Evolutionary conservation across 805 yeast genomes (phyloP).

Genomic region (Brettanomyces custersianus): DNA sequence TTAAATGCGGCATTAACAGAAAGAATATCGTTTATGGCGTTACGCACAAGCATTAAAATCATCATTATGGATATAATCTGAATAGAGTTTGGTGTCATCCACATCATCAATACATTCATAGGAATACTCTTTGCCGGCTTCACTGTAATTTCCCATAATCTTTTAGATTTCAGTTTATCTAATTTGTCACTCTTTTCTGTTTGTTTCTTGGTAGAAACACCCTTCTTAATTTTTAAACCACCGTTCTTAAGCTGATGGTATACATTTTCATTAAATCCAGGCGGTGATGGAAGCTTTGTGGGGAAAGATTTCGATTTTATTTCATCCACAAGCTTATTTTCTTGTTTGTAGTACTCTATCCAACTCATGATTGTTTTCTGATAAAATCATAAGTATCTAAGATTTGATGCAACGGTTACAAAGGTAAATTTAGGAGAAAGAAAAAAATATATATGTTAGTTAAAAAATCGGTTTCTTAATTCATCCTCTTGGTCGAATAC

Average conservation of each 20-base stretch:
- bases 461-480: too few species aligned
- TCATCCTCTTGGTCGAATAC: too few species aligned
- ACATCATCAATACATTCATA: slow-evolving; percentile 83
- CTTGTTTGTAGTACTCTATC: slow-evolving; percentile 6
- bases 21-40: slow-evolving; percentile 67
- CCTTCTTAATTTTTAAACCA: not conserved
- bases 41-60: slow-evolving; percentile 74
- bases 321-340: slow-evolving; percentile 2
- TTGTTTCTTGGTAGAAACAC: not conserved
- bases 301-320: slow-evolving; percentile 1
- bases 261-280: slow-evolving; percentile 12
- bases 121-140: slow-evolving; percentile 81
- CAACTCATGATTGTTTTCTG: slow-evolving; percentile 6
- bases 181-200: slow-evolving; percentile 24
- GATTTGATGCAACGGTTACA: too few species aligned
- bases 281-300: slow-evolving; percentile 10
- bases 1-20: slow-evolving; percentile 47
- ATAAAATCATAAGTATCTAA: too few species aligned
- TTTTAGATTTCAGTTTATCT: slow-evolving; percentile 39
- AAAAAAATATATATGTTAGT: too few species aligned
- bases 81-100: slow-evolving; percentile 84
- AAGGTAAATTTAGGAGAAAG: not conserved
- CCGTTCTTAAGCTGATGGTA: slow-evolving; percentile 9
- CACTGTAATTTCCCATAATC: slow-evolving; percentile 81
- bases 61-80: slow-evolving; percentile 89